phyloP scores from a whole-genome alignment of 805 yeast genomes.

The Yamadazyma ubonensis region DNA sequence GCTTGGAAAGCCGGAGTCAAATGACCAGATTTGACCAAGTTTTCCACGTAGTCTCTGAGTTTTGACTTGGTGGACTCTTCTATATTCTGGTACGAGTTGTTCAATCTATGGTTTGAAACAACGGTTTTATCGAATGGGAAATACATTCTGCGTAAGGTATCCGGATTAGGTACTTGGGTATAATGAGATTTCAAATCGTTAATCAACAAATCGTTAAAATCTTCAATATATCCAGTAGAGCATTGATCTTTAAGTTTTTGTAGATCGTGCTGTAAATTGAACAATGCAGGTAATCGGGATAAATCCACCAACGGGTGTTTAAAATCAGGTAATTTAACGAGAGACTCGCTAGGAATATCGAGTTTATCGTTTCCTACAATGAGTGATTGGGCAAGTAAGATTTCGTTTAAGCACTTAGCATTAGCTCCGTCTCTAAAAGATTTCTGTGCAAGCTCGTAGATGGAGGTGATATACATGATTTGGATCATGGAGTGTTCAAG shows the following conservation, averaged over 20 bases:
- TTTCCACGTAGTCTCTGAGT: conserved; percentile 50
- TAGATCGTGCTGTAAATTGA: conserved; percentile 51
- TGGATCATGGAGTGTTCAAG: conserved; percentile 64
- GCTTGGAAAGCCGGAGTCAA: conserved; percentile 57
- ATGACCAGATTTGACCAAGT: conserved; percentile 61
- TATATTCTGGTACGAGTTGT: conserved; percentile 39
- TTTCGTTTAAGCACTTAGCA: conserved; percentile 54
- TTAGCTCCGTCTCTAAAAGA: conserved; percentile 46
- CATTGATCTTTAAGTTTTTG: conserved; percentile 58
- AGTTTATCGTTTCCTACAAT: conserved; percentile 31
- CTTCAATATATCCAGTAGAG: conserved; percentile 63
- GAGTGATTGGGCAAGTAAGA: conserved; percentile 56
- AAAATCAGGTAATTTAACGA: conserved; percentile 19
- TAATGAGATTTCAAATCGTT: conserved; percentile 63
- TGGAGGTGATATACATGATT: conserved; percentile 37
- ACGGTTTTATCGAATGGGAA: conserved; percentile 26
- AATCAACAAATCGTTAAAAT: conserved; percentile 55
- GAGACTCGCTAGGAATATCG: conserved; percentile 19
- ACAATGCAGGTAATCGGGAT: conserved; percentile 49
- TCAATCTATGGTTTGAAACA: conserved; percentile 20
- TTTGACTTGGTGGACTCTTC: conserved; percentile 38
- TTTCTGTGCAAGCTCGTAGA: conserved; percentile 34
- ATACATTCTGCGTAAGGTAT: conserved; percentile 52
- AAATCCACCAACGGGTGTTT: conserved; percentile 40
- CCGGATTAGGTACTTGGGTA: conserved; percentile 44